Percentiles rank a stretch among this genome's conserved stretches.
Evolutionary conservation across 106 monocot genomes (phyloP).

Genomic region (Platanthera guangdongensis): DNA sequence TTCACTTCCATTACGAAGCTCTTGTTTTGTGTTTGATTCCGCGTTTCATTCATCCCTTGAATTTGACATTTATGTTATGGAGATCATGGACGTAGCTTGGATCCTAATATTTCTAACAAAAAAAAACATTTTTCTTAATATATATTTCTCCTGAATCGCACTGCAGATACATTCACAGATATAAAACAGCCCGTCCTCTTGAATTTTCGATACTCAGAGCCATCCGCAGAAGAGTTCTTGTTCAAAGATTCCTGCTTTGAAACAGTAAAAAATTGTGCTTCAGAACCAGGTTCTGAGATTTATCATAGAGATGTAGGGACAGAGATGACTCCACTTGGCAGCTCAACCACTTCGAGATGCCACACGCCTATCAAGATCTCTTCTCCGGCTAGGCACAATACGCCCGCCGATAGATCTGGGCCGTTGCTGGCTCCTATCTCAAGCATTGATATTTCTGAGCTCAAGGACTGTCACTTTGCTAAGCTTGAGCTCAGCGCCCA

Average conservation of each 20-base stretch:
- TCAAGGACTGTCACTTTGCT: conserved; percentile 70
- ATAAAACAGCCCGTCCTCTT: conserved; percentile 34
- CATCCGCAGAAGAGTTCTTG: conserved; percentile 33
- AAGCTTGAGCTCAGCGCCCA: conserved; percentile 59
- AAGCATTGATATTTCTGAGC: conserved; percentile 46
- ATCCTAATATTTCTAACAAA: too few species aligned
- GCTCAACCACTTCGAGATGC: conserved; percentile 47
- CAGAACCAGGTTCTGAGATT: conserved; percentile 4
- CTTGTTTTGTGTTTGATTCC: too few species aligned
- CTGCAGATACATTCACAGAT: conserved; percentile 79
- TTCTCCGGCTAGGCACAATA: conserved; percentile 84
- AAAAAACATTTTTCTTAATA: neutral
- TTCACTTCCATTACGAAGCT: neutral
- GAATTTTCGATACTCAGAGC: conserved; percentile 30
- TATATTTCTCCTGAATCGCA: neutral
- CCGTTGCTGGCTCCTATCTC: conserved; percentile 30
- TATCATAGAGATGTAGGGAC: conserved; percentile 59
- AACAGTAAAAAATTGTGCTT: conserved; percentile 12
- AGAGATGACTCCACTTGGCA: conserved; percentile 34
- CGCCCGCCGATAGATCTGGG: conserved; percentile 66
- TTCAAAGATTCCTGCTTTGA: conserved; percentile 29
- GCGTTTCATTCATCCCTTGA: too few species aligned
- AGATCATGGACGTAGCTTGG: too few species aligned
- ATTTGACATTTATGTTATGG: too few species aligned
- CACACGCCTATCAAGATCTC: conserved; percentile 65